Base-by-base conservation (phyloP, 1,284 basidiomycete species). In the Prillingera fragicola region DNA sequence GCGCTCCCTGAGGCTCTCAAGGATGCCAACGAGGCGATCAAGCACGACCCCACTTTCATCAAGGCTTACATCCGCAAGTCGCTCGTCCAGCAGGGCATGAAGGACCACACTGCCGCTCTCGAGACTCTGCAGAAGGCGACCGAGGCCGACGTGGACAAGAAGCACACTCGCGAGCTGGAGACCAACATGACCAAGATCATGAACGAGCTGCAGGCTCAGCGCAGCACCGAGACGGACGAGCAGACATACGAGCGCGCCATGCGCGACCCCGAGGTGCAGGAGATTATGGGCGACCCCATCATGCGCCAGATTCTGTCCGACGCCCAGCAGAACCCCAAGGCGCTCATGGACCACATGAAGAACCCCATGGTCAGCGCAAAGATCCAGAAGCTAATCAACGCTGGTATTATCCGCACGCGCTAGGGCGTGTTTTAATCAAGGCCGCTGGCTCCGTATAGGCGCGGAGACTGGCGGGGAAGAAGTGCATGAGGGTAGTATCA, bases 1-100 rank as follows among this genome's bases (percentile, higher is more conserved):
- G 95, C 95, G 3, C 73, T 97, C 17, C 87, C 92, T 9, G 95
- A 99, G 70, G 95, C 94, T 2, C 78, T 98, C 63, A 97, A 97
- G 73, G 95, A 99, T 64, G 84, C 83, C 22, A 83, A 99, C 44
- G 81, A 87, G 68, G 92, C 95, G 17, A 94, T 98, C 76, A 84
- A 84, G 71, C 80, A 87, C 36, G 94, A 98, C 72, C 81, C 87
- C 27, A 78, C 78, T 37, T 94, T 94, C 62, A 84, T 94, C 72
- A 98, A 95, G 74, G 95, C 87, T 12, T 87, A 97, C 75, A 86
- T 98, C 61, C 87, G 95, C 61, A 97, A 97, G 74, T 80, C 85
- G 24, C 83, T 82, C 60, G 83, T 97, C 38, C 74, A 94, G 32
- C 82, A 81, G 63, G 78, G 81, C 33, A 97, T 98, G 94, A 87